A percentile compares a stretch with the other conserved stretches of the same genome.
phyloP scores from a whole-genome alignment of 108 stramenopile genomes.

The Cyclotella kingstonii region DNA sequence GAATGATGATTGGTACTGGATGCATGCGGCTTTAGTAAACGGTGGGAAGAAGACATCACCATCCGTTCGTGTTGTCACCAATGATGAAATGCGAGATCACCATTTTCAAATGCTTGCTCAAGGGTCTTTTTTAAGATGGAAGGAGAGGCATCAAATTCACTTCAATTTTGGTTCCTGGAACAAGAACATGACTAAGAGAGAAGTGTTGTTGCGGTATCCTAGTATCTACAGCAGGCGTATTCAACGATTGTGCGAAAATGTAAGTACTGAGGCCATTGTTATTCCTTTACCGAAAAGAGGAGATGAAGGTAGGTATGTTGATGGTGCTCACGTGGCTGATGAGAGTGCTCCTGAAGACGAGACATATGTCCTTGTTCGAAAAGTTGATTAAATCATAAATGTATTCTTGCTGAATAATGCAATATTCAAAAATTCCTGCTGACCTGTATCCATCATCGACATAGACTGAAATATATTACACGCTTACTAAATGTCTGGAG shows the following conservation, averaged over 20 bases:
- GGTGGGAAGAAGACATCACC: slow-evolving; percentile 40
- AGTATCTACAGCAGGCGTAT: slow-evolving; percentile 74
- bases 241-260: slow-evolving; percentile 47
- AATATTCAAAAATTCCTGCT: no score
- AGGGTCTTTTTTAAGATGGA: slow-evolving; percentile 91
- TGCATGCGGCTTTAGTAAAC: slow-evolving; percentile 82
- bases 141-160: slow-evolving; percentile 91
- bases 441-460: no score
- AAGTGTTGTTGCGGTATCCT: slow-evolving; percentile 57
- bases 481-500: no score
- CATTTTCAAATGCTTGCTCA: slow-evolving; percentile 94
- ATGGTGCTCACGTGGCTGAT: slow-evolving; percentile 75
- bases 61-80: slow-evolving; percentile 81
- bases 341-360: slow-evolving; percentile 70
- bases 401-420: no score
- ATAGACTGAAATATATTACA: no score
- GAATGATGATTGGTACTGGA: slow-evolving; percentile 99
- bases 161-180: slow-evolving; percentile 69
- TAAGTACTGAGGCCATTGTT: slow-evolving; percentile 44
- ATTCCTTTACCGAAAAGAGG: slow-evolving; percentile 78
- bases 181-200: slow-evolving; percentile 14
- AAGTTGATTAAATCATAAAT: neutral
- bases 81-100: slow-evolving; percentile 99
- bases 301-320: slow-evolving; percentile 82
- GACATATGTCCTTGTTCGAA: slow-evolving; percentile 58